phyloP scores from a whole-genome alignment of 1,284 basidiomycete species.

The Cerioporus squamosus region DNA sequence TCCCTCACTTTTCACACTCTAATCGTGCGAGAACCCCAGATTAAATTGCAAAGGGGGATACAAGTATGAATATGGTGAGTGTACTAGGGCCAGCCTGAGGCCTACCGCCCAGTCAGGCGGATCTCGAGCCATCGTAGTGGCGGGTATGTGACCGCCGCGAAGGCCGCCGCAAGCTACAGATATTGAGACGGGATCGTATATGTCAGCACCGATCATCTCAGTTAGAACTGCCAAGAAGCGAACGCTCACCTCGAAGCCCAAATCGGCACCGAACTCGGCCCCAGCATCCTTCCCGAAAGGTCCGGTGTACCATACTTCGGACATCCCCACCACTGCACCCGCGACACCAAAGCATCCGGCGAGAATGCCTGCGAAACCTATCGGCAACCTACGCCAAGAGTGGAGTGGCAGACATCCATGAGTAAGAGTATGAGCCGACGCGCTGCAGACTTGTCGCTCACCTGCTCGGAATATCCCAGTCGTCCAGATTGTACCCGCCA shows the following conservation, averaged over 20 bases:
- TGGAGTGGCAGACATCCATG: not conserved
- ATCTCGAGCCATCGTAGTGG: conserved; percentile 52
- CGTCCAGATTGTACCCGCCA: conserved; percentile 58
- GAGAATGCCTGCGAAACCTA: conserved; percentile 57
- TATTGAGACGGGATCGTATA: not conserved
- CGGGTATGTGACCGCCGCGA: conserved; percentile 45
- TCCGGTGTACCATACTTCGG: conserved; percentile 57
- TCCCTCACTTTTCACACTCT: no score
- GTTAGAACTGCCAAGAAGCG: not conserved
- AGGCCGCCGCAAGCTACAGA: conserved; percentile 46
- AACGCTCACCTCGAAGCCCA: conserved; percentile 57
- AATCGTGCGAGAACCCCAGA: no score
- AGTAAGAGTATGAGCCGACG: no score
- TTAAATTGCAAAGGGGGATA: no score
- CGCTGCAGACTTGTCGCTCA: conserved; percentile 23
- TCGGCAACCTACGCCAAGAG: conserved; percentile 54
- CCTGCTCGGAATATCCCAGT: conserved; percentile 54
- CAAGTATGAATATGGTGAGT: no score
- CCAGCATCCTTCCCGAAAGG: conserved; percentile 51
- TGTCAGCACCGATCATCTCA: not conserved
- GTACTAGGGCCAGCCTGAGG: not conserved
- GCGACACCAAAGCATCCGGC: conserved; percentile 51
- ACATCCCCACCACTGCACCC: conserved; percentile 55
- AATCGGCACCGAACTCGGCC: conserved; percentile 50
- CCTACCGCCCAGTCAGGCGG: conserved; percentile 42